Conservation (phyloP, 768 basidiomycete species). For the Pleurotus pulmonarius region DNA sequence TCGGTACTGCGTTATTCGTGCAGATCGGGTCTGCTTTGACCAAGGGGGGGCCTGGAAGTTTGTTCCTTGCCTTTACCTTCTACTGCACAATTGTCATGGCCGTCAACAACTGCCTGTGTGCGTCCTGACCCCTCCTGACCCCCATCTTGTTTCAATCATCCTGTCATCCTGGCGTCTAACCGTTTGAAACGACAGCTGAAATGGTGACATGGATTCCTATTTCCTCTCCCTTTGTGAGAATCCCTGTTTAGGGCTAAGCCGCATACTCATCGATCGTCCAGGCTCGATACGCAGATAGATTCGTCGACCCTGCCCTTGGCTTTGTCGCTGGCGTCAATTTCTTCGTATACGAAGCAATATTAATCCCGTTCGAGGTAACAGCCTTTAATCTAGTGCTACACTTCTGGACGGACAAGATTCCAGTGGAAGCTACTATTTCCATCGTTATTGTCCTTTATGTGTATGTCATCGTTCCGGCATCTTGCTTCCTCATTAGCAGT, state of each 20-base stretch:
- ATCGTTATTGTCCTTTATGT: slow-evolving; percentile 38
- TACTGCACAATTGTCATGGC: slow-evolving; percentile 49
- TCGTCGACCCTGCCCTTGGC: slow-evolving; percentile 55
- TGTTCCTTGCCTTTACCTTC: slow-evolving; percentile 46
- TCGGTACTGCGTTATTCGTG: slow-evolving; percentile 73
- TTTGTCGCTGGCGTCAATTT: slow-evolving; percentile 57
- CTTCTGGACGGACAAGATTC: slow-evolving; percentile 52
- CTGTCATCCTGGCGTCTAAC: slow-evolving; percentile 17
- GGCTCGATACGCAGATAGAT: slow-evolving; percentile 58
- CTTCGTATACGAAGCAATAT: slow-evolving; percentile 44
- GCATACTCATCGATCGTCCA: slow-evolving; percentile 11
- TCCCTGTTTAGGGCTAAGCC: too few species aligned
- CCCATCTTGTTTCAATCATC: slow-evolving; percentile 11
- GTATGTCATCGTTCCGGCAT: too few species aligned
- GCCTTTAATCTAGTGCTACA: slow-evolving; percentile 51
- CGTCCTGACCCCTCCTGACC: slow-evolving; percentile 6
- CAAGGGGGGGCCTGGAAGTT: slow-evolving; percentile 57
- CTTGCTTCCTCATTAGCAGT: too few species aligned
- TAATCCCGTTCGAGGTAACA: slow-evolving; percentile 48
- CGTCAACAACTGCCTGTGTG: slow-evolving; percentile 43
- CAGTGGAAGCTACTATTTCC: slow-evolving; percentile 39
- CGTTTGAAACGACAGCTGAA: slow-evolving; percentile 48
- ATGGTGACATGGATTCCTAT: slow-evolving; percentile 84
- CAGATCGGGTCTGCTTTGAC: slow-evolving; percentile 62
- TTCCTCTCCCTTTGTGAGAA: slow-evolving; percentile 65